Conservation (phyloP, 495 filamentous ascomycete species). For the Penicillium steckii region DNA sequence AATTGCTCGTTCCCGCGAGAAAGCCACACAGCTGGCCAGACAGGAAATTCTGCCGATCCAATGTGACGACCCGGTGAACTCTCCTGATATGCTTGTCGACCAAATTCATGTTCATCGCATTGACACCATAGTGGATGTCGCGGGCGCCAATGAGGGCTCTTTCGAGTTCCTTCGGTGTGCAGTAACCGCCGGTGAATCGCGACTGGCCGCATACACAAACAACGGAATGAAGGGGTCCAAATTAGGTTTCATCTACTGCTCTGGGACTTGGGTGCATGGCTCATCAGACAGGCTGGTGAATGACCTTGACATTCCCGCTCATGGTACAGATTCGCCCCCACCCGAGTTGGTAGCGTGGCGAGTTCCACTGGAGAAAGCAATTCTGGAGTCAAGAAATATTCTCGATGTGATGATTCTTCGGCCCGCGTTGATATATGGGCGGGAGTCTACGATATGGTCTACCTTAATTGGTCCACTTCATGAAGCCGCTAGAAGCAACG, state of each 20-base stretch:
- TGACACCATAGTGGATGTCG: conserved; percentile 5
- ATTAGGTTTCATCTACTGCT: conserved; percentile 11
- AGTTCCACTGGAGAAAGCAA: conserved; percentile 3
- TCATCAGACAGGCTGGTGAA: conserved; percentile 1
- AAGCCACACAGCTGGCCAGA: conserved; percentile 3
- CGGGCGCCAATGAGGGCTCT: conserved; percentile 1
- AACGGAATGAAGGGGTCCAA: background rate
- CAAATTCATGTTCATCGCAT: conserved; percentile 1
- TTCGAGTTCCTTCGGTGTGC: conserved; percentile 1
- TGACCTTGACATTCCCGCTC: conserved; percentile 5
- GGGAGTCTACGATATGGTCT: conserved; percentile 6
- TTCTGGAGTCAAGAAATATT: background rate
- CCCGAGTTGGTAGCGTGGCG: conserved; percentile 5
- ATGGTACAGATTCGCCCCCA: background rate
- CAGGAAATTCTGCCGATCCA: conserved; percentile 6
- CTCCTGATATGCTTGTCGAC: too few species aligned
- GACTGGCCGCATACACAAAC: background rate
- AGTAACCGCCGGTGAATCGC: background rate
- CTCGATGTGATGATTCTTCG: conserved; percentile 10
- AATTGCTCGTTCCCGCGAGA: conserved; percentile 36
- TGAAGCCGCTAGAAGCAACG: background rate
- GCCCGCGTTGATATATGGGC: conserved; percentile 5
- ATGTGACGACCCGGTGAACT: conserved; percentile 1
- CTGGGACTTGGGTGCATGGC: conserved; percentile 10
- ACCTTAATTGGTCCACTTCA: conserved; percentile 1